Conservation (phyloP, 177 flowering plant species). For the Vitis hybrid region DNA sequence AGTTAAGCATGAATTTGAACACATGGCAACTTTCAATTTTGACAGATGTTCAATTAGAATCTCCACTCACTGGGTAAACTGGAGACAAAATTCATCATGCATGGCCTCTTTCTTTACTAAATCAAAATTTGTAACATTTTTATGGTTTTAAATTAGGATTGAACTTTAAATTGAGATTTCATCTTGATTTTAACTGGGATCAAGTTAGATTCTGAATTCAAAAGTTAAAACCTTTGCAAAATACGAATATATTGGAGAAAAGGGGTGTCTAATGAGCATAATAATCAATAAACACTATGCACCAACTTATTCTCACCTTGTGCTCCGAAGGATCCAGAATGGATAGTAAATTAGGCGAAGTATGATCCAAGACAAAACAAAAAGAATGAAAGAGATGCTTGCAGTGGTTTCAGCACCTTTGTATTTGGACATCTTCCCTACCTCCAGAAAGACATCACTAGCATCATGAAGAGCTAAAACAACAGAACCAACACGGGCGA, state of each 20-base stretch:
- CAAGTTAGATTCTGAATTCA: background rate
- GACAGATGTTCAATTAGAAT: background rate
- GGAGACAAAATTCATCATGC: background rate
- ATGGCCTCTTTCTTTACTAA: background rate
- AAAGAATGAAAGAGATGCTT: constrained; percentile 69
- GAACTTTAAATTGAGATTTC: background rate
- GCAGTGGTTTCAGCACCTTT: constrained; percentile 73
- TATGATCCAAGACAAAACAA: constrained; percentile 74
- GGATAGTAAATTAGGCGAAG: constrained; percentile 93
- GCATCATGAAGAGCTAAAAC: constrained; percentile 98
- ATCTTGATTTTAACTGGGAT: background rate
- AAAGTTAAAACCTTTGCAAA: background rate
- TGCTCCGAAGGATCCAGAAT: constrained; percentile 92
- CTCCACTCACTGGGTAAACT: background rate
- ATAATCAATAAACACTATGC: background rate
- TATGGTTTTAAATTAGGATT: background rate
- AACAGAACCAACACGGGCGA: constrained; percentile 89
- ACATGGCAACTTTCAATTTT: background rate
- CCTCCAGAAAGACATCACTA: constrained; percentile 87
- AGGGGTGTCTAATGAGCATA: background rate
- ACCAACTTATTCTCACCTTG: constrained; percentile 55
- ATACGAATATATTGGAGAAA: background rate
- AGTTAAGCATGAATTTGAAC: background rate
- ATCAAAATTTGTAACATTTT: background rate
- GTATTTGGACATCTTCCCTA: constrained; percentile 96